Evolutionary conservation across 1,284 basidiomycete genomes (phyloP), one percentile per base, ranked within the genome.

Genomic region (Microbotryum silenes-acaulis): DNA sequence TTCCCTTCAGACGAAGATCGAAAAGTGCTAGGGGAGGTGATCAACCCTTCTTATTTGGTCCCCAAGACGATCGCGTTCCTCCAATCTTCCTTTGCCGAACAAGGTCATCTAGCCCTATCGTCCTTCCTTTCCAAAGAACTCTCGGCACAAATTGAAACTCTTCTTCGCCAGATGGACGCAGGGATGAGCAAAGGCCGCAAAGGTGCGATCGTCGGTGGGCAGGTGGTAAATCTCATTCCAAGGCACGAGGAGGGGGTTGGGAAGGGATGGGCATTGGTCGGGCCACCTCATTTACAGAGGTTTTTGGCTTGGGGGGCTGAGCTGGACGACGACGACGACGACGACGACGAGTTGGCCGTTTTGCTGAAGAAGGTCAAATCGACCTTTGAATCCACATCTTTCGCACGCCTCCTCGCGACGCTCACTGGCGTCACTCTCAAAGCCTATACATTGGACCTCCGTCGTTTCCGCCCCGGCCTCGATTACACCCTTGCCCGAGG

Each of bases 401-500:
- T 97, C 81, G 83, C 91, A 54, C 83, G 89, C 33, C 94, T 93
- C 87, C 78, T 97, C 46, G 81, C 85, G n/a, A 81, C 85, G 62
- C 84, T 97, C 51, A 86, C 88, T 51, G 81, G 82, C 48, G 75
- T 97, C 66, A 79, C 93, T 56, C 88, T 91, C 18, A 77, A 88
- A 67, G 81, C 84, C 16, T 84, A 88, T 74, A 78, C 83, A 9
- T 81, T 83, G 16, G 85, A 91, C 76, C 89, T 89, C 56, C 81
- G 94, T 66, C 79, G 94, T 51, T 96, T 97, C 78, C 79, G 93
- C 60, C 90, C 91, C 1, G 94, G 92, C 0, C 78, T 97, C 68
- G 93, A 97, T 77, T 97, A 97, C 75, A 96, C 93, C 21, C 82
- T 98, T 1, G 94, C 94, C 37, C 87, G 88, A 66, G 89, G 89